phyloP scores from a whole-genome alignment of 2,329 filamentous ascomycete genomes.

The Zymoseptoria tritici region DNA sequence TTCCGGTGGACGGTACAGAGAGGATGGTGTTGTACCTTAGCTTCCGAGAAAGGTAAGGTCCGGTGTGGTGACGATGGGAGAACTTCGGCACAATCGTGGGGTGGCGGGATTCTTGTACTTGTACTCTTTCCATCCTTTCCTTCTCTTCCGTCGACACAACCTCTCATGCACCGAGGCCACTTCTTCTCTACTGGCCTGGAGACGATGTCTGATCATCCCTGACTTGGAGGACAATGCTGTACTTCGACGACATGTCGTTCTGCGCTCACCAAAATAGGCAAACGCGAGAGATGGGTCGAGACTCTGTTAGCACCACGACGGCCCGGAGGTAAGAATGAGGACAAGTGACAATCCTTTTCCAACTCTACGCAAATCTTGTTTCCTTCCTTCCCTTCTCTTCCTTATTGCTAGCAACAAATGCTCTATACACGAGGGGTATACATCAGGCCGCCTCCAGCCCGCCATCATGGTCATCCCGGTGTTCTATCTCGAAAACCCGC shows the following conservation, averaged over 20 bases:
- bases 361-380: neutral
- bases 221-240: neutral
- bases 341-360: neutral
- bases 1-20: neutral
- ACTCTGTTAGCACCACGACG: neutral
- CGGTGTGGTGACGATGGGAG: neutral
- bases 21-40: neutral
- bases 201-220: neutral
- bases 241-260: neutral
- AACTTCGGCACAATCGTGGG: neutral
- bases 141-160: neutral
- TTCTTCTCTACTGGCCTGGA: neutral
- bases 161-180: neutral
- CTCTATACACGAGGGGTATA: neutral
- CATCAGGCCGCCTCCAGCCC: neutral
- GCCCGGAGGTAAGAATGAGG: neutral
- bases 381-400: neutral
- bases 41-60: neutral
- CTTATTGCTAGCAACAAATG: conserved; percentile 1
- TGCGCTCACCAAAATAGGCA: neutral
- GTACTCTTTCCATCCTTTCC: no score
- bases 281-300: neutral
- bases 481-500: conserved; percentile 12
- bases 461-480: conserved; percentile 12
- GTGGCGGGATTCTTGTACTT: neutral